Evolutionary conservation across 2,329 filamentous ascomycete species (phyloP), one percentile per base, ranked within the genome.

Genomic region (Paecilomyces variotii): DNA sequence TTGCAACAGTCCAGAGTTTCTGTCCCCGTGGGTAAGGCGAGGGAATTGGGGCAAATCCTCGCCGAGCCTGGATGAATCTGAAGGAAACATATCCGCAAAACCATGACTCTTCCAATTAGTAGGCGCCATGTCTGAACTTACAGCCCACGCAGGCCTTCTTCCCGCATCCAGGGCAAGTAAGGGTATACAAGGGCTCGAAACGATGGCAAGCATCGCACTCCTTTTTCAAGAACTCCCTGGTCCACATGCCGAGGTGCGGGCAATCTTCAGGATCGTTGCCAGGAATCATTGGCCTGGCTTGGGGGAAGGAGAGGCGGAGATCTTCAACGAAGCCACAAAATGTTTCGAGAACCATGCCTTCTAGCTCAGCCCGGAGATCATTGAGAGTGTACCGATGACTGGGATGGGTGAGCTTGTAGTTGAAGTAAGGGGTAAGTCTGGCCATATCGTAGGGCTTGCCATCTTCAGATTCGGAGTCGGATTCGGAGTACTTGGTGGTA

Each of bases 41-140:
- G 90, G 89, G 32, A 91, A 88, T 0, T 76, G 68, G 0, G 89
- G 89, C 0, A 94, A 79, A 0, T 67, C 72, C 68, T 94, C 89
- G 0, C 90, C 90, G 0, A 89, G 88, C 4, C 87, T 82, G 79
- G 79, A 80, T 77, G n/a, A 1, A 80, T 85, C 35, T 19, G n/a
- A 27, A 25, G 24, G 24, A 27, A 24, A 12, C 50, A 28, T 52
- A 7, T n/a, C 6, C n/a, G 7, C 2, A 25, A 7, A 51, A 25
- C 2, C 2, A 51, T 25, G 14, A 10, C 19, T 52, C 50, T 5
- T 52, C 24, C 9, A 11, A 12, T 26, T 27, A 26, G 26, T 27
- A 26, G 7, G 5, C 24, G 19, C 67, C 1, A 62, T 79, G 49
- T 19, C 19, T 9, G 30, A 70, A 72, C 58, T 68, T 72, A 57